Conservation (phyloP, 805 yeast species). For the Pichia phayaonensis region DNA sequence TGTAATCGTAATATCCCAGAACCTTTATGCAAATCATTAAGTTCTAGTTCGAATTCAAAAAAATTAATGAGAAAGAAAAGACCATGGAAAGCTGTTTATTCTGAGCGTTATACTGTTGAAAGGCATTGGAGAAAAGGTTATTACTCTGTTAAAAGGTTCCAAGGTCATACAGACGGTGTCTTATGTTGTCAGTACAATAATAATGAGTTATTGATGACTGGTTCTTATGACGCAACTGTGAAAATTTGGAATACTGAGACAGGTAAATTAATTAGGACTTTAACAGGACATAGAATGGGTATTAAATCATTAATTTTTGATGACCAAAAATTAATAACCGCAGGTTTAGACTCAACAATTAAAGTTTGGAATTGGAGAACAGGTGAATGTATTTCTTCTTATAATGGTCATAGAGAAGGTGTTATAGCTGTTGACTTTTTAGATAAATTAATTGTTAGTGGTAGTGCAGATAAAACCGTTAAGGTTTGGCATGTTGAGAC, state of each 20-base stretch:
- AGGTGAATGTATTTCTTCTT: constrained; percentile 90
- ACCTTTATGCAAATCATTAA: constrained; percentile 15
- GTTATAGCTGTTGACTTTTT: constrained; percentile 79
- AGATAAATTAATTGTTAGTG: constrained; percentile 78
- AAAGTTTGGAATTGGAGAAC: constrained; percentile 95
- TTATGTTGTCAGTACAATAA: constrained; percentile 80
- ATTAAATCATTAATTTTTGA: constrained; percentile 83
- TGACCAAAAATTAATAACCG: constrained; percentile 82
- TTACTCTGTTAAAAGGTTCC: constrained; percentile 53
- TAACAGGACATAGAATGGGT: constrained; percentile 84
- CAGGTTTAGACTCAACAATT: constrained; percentile 84
- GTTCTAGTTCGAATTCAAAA: not conserved
- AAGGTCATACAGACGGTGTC: constrained; percentile 86
- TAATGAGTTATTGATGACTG: constrained; percentile 70
- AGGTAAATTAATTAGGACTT: constrained; percentile 67
- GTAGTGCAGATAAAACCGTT: constrained; percentile 86
- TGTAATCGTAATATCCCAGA: constrained; percentile 16
- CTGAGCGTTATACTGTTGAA: constrained; percentile 86
- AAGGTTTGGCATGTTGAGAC: constrained; percentile 96
- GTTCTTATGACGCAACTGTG: constrained; percentile 84
- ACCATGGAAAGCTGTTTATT: constrained; percentile 94
- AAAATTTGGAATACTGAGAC: constrained; percentile 90
- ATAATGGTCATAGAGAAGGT: constrained; percentile 84
- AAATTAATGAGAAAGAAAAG: constrained; percentile 40
- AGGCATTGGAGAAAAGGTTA: constrained; percentile 90